Base-by-base conservation (phyloP, 1,284 basidiomycete species). In the Testicularia cyperi region DNA sequence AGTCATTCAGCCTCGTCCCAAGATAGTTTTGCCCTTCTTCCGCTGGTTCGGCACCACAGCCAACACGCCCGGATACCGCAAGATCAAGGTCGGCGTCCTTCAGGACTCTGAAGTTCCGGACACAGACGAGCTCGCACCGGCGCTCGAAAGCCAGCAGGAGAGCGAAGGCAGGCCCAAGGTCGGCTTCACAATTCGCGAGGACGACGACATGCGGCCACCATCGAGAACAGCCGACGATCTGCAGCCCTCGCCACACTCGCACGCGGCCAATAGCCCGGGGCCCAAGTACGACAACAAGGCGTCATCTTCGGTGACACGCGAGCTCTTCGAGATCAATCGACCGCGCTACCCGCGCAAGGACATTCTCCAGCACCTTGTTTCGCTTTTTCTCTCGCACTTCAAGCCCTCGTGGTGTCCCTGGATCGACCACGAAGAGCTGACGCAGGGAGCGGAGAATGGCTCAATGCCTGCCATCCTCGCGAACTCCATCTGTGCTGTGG, bases 11-110 rank as follows among this genome's bases (percentile, higher is more conserved):
- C 26, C 60, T 6, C 49, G 52, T 2, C 60, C 60, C 31, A 67
- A 63, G 51, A 70, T 68, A 38, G 41, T 62, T 8, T 57, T 68
- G 2, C 68, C 68, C n/a, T 70, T 70, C 61, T 70, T 70, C 56
- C 57, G 68, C 7, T 70, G 68, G 68, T 70, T 70, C 23, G 68
- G 68, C 24, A 57, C 63, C 2, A 70, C 68, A 12, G 68, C 68
- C n/a, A 70, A 70, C 35, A 70, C 68, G 18, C 68, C 68, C 13
- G 68, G 68, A 23, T 68, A 68, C 26, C 47, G 65, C 9, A 61
- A 65, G 44, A 70, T 70, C 56, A 70, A 70, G 35, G 68, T 70
- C 20, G 68, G 65, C 19, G 65, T 70, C 10, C 43, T 61, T 22
- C 62, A 61, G 13, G 62, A 65, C 28, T 49, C 56, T 5, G 62